These are phyloP conservation scores for Chenopodium album DNA, from an alignment of 148 eudicot genomes.

Conservation along the genomic window DNA sequence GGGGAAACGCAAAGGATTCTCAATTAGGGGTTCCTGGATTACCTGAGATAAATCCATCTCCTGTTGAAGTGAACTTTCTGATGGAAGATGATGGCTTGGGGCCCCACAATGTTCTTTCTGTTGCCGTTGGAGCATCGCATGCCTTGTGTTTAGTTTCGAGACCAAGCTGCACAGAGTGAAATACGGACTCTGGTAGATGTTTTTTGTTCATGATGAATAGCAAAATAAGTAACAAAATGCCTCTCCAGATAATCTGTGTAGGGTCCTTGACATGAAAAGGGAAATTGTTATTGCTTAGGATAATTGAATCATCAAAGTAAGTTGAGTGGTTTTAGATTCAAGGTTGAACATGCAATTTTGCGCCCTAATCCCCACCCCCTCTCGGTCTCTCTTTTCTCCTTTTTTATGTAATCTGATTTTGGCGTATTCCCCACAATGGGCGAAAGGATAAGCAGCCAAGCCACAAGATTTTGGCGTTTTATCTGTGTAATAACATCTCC, in stretches of 20 bases:
- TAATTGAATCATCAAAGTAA: neutral
- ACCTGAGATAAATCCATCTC: slow-evolving; percentile 71
- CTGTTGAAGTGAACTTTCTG: slow-evolving; percentile 82
- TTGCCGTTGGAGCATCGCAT: slow-evolving; percentile 53
- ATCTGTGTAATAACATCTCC: neutral
- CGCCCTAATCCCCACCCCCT: too few species aligned
- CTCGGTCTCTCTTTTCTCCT: too few species aligned
- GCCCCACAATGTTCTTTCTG: slow-evolving; percentile 57
- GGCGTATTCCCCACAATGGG: neutral
- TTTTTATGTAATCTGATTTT: neutral
- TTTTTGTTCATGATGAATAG: neutral
- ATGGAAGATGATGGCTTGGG: slow-evolving; percentile 73
- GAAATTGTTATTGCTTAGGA: neutral
- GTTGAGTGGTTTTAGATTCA: neutral
- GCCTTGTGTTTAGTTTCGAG: slow-evolving; percentile 77
- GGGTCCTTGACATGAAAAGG: too few species aligned
- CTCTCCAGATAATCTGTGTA: neutral
- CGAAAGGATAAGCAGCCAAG: neutral
- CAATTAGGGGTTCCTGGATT: slow-evolving; percentile 93
- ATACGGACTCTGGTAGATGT: neutral
- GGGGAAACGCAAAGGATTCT: slow-evolving; percentile 83
- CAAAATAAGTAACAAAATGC: neutral
- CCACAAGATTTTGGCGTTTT: neutral
- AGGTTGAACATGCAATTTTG: neutral
- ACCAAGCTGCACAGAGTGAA: slow-evolving; percentile 19